Percentiles rank a stretch among this genome's conserved stretches.
Evolutionary conservation across 371 early-diverging fungal species (phyloP).

Genomic region (Lichtheimia corymbifera): DNA sequence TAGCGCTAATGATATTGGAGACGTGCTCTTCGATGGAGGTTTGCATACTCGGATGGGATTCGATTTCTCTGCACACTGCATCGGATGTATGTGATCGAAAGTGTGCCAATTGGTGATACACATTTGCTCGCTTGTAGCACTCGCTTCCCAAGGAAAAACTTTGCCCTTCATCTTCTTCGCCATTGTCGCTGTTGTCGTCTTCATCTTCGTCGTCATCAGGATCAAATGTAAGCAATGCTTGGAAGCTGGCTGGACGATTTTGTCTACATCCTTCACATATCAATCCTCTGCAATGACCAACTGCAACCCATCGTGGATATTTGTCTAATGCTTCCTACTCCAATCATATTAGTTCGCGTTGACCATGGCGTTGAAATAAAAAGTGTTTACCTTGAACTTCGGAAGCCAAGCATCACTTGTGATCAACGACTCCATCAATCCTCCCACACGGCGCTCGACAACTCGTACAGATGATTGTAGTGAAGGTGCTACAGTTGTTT

Average conservation of each 20-base stretch:
- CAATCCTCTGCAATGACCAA: not conserved
- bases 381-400: constrained; percentile 14
- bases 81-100: constrained; percentile 22
- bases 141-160: constrained; percentile 19
- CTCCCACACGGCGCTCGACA: constrained; percentile 20
- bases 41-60: constrained; percentile 1
- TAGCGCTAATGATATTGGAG: constrained; percentile 1
- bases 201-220: constrained; percentile 11
- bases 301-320: constrained; percentile 13
- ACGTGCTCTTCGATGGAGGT: not conserved
- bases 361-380: no score
- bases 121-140: constrained; percentile 22
- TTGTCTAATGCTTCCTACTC: constrained; percentile 18
- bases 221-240: constrained; percentile 7
- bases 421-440: constrained; percentile 15
- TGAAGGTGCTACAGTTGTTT: constrained; percentile 12
- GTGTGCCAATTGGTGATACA: constrained; percentile 24
- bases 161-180: not conserved
- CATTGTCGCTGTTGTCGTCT: not conserved
- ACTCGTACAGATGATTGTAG: constrained; percentile 12
- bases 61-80: constrained; percentile 15
- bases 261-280: constrained; percentile 22
- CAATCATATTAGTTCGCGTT: not conserved
- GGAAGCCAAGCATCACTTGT: constrained; percentile 27
- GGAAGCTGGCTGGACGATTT: constrained; percentile 12